A percentile compares a stretch with the other conserved stretches of the same genome.
Evolutionary conservation across 202 grass and related monocot species (phyloP).

Genomic region (Bolboschoenoplectus hybrid): DNA sequence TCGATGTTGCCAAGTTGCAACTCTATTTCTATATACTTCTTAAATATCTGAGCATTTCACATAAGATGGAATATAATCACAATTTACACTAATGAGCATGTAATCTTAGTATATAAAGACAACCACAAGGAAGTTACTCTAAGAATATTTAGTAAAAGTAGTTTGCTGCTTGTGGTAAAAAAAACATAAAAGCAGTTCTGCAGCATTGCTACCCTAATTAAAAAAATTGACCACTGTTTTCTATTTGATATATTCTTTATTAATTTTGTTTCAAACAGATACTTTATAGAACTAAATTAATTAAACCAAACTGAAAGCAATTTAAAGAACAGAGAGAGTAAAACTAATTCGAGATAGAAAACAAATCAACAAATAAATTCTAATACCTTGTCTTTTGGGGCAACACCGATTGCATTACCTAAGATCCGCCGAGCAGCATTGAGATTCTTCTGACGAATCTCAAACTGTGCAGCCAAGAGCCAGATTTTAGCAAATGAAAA

Average conservation of each 20-base stretch:
- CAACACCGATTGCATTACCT: conserved; percentile 84
- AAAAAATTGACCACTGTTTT: neutral
- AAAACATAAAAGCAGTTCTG: neutral
- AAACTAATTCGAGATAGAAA: neutral
- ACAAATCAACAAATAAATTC: neutral
- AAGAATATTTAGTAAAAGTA: neutral
- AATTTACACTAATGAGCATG: neutral
- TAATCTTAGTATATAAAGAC: neutral
- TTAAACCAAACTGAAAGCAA: conserved; percentile 11
- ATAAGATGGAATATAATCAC: conserved; percentile 17
- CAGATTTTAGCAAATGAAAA: conserved; percentile 82
- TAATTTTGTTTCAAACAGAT: neutral
- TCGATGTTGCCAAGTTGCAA: conserved; percentile 77
- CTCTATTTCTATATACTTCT: conserved; percentile 90
- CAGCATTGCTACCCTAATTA: neutral
- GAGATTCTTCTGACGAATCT: conserved; percentile 71
- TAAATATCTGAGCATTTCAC: conserved; percentile 52
- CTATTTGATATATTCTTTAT: neutral
- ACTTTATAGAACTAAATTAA: neutral
- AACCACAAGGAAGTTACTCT: neutral
- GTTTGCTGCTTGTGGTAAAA: neutral
- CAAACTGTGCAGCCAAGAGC: conserved; percentile 84
- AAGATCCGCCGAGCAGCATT: conserved; percentile 64
- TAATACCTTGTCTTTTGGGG: conserved; percentile 83
- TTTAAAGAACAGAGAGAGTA: neutral